These are phyloP conservation scores for Pleurozium schreberi DNA, from an alignment of 225 moss, liverwort and hornwort species.

Conservation along the genomic window DNA sequence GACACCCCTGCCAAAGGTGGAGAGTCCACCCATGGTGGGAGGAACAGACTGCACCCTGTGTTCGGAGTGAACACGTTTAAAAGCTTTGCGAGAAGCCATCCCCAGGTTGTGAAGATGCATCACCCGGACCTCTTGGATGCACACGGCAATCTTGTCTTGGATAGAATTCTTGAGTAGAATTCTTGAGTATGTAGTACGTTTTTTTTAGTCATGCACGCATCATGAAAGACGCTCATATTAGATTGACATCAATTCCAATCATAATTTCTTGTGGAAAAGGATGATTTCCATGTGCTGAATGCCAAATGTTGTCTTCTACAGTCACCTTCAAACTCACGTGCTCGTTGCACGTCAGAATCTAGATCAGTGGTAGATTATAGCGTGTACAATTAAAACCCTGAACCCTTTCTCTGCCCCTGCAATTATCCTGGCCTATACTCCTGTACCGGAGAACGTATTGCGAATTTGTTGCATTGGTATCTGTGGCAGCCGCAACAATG, in stretches of 20 bases:
- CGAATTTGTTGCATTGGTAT: background rate
- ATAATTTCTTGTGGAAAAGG: too few relatives aligned
- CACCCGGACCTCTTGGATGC: slow-evolving; percentile 21
- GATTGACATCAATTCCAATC: background rate
- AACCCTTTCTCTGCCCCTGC: background rate
- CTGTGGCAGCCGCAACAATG: background rate
- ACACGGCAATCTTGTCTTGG: background rate
- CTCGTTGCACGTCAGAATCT: background rate
- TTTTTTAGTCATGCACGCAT: background rate
- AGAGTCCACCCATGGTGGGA: slow-evolving; percentile 25
- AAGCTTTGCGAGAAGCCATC: slow-evolving; percentile 32
- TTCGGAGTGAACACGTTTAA: slow-evolving; percentile 32
- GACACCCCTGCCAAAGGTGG: background rate
- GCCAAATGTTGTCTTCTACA: background rate
- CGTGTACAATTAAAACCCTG: background rate
- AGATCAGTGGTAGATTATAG: rapidly evolving
- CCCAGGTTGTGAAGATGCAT: slow-evolving; percentile 18
- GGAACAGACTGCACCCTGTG: slow-evolving; percentile 22
- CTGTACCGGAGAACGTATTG: background rate
- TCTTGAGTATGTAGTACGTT: background rate
- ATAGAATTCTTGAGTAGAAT: background rate
- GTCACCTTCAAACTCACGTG: background rate
- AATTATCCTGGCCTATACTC: background rate
- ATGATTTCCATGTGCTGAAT: too few relatives aligned
- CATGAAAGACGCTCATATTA: background rate